Conservation (phyloP, 2,329 filamentous ascomycete species). For the Calycina marina region DNA sequence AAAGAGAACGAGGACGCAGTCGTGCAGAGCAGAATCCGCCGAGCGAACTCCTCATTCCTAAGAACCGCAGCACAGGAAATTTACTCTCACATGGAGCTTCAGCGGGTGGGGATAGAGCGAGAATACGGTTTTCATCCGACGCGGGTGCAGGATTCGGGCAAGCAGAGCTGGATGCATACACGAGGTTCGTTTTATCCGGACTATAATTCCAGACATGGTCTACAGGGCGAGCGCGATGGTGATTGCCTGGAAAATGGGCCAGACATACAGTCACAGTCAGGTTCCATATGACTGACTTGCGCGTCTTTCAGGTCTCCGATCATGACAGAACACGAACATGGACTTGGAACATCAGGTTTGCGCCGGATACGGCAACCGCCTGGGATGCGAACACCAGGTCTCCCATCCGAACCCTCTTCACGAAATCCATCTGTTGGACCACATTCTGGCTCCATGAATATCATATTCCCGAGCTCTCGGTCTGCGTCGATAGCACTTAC, state of each 20-base stretch:
- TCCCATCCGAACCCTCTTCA: slow-evolving; percentile 48
- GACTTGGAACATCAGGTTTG: slow-evolving; percentile 70
- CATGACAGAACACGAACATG: slow-evolving; percentile 76
- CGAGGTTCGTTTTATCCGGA: slow-evolving; percentile 42
- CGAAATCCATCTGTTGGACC: slow-evolving; percentile 43
- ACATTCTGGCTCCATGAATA: slow-evolving; percentile 56
- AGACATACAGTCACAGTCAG: too few species aligned
- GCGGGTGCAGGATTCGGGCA: slow-evolving; percentile 34
- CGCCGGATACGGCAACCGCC: slow-evolving; percentile 87
- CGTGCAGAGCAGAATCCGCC: slow-evolving; percentile 10
- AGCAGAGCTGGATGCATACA: slow-evolving; percentile 58
- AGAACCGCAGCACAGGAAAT: slow-evolving; percentile 53
- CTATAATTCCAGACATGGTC: too few species aligned
- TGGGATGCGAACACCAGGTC: slow-evolving; percentile 46
- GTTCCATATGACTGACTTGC: slow-evolving; percentile 11
- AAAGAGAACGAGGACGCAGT: slow-evolving; percentile 9
- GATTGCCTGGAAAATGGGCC: too few species aligned
- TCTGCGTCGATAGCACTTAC: slow-evolving; percentile 15
- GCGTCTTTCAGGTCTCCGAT: slow-evolving; percentile 80
- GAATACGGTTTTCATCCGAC: slow-evolving; percentile 66
- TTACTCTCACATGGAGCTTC: slow-evolving; percentile 27
- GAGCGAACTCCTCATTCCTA: slow-evolving; percentile 32
- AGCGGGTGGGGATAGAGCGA: slow-evolving; percentile 36
- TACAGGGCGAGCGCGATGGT: too few species aligned
- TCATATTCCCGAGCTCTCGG: slow-evolving; percentile 39